A percentile compares a stretch with the other conserved stretches of the same genome.
phyloP scores from a whole-genome alignment of 1,139 yeast species.

The Kluyveromyces sp. region DNA sequence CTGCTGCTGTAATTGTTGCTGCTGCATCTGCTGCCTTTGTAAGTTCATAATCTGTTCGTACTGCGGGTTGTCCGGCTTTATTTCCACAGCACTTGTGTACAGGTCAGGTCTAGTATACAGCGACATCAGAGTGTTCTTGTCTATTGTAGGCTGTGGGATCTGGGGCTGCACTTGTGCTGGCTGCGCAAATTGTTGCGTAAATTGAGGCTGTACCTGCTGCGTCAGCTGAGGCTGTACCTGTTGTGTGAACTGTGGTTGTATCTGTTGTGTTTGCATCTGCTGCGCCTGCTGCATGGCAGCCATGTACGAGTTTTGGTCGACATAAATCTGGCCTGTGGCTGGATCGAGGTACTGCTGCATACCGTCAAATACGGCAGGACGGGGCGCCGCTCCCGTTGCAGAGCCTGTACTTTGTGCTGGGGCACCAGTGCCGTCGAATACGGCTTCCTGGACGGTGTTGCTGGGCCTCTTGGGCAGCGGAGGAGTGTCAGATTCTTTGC shows the following conservation, averaged over 20 bases:
- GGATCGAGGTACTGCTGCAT: slow-evolving; percentile 31
- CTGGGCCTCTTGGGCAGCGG: slow-evolving; percentile 22
- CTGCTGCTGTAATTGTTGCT: slow-evolving; percentile 15
- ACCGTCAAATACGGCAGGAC: slow-evolving; percentile 24
- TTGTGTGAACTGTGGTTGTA: slow-evolving; percentile 16
- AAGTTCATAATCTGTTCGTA: slow-evolving; percentile 36
- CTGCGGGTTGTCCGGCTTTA: slow-evolving; percentile 28
- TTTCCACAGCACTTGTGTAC: slow-evolving; percentile 28
- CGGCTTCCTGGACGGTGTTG: slow-evolving; percentile 25
- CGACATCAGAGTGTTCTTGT: slow-evolving; percentile 27
- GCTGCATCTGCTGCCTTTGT: slow-evolving; percentile 25
- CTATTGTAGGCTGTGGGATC: slow-evolving; percentile 14
- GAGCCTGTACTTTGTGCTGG: slow-evolving; percentile 1
- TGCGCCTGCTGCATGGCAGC: slow-evolving; percentile 17
- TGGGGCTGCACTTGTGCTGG: no score
- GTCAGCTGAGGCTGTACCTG: slow-evolving; percentile 18
- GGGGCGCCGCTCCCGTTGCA: not conserved
- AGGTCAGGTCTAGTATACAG: slow-evolving; percentile 30
- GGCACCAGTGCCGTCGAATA: slow-evolving; percentile 28
- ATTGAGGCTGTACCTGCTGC: slow-evolving; percentile 22
- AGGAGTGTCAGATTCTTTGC: slow-evolving; percentile 18
- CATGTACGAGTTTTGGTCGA: slow-evolving; percentile 24
- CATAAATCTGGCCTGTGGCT: slow-evolving; percentile 28
- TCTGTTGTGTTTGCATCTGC: slow-evolving; percentile 12
- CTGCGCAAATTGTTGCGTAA: no score